Evolutionary conservation across 305 asterid genomes (phyloP).

Genomic region (Solanum chacoense): DNA sequence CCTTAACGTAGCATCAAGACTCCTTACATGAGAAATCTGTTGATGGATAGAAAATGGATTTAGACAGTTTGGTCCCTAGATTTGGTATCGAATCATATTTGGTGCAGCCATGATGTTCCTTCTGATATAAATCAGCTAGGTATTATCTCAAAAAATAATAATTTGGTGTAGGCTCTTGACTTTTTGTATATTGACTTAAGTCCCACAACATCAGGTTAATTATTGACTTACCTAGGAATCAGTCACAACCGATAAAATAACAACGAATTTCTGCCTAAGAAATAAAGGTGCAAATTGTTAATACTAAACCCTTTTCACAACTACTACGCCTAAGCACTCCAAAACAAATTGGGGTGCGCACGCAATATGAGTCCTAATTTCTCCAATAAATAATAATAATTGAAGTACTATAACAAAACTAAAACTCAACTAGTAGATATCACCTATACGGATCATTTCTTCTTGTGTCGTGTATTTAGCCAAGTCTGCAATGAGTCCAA

Average conservation of each 20-base stretch:
- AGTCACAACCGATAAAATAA: neutral
- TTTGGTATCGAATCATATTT: neutral
- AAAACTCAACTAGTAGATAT: neutral
- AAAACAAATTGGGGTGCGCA: neutral
- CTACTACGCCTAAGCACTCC: neutral
- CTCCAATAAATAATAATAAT: neutral
- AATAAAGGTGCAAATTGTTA: neutral
- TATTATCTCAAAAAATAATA: neutral
- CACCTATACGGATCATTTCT: too few relatives aligned
- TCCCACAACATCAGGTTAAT: neutral
- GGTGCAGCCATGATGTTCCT: neutral
- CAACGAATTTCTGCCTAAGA: neutral
- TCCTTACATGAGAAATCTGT: neutral
- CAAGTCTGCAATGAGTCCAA: too few relatives aligned
- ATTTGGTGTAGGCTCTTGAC: neutral
- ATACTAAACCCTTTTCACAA: neutral
- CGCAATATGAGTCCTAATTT: neutral
- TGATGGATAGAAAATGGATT: neutral
- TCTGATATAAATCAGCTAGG: neutral
- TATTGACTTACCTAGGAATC: neutral
- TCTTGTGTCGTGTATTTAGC: too few relatives aligned
- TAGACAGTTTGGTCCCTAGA: neutral
- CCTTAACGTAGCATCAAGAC: neutral
- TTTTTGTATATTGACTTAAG: neutral
- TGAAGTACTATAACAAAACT: neutral